phyloP scores from a whole-genome alignment of 768 basidiomycete species.

The Clavaria fumosa region DNA sequence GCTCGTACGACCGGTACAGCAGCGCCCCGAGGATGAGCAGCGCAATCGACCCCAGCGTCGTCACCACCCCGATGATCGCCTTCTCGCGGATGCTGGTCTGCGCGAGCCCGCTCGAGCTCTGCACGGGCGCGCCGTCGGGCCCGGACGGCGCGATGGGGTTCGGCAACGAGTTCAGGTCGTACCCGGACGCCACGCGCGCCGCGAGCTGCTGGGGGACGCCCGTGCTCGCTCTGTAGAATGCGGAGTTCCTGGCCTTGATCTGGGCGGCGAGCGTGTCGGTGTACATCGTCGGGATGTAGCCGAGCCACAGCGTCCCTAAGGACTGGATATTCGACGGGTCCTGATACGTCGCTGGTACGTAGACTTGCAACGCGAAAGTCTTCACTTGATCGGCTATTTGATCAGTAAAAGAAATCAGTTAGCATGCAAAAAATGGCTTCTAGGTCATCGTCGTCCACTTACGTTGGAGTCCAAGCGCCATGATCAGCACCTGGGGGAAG shows the following conservation, averaged over 20 bases:
- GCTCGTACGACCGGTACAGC: slow-evolving; percentile 49
- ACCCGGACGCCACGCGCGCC: slow-evolving; percentile 50
- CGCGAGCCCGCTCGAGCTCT: slow-evolving; percentile 15
- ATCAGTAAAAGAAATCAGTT: slow-evolving; percentile 5
- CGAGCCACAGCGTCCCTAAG: slow-evolving; percentile 59
- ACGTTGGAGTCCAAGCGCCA: slow-evolving; percentile 21
- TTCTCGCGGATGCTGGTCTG: slow-evolving; percentile 45
- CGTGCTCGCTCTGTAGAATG: slow-evolving; percentile 43
- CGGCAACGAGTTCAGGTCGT: slow-evolving; percentile 35
- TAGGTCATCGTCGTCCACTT: no score
- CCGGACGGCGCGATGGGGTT: slow-evolving; percentile 19
- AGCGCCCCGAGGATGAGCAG: slow-evolving; percentile 60
- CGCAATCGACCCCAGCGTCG: slow-evolving; percentile 65
- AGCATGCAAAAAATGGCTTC: slow-evolving; percentile 2
- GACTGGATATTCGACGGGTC: slow-evolving; percentile 28
- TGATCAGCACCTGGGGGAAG: slow-evolving; percentile 32
- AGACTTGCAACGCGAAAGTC: slow-evolving; percentile 50
- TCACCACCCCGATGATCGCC: slow-evolving; percentile 85
- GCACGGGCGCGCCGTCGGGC: slow-evolving; percentile 11
- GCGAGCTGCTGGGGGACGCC: slow-evolving; percentile 44
- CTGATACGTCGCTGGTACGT: slow-evolving; percentile 41
- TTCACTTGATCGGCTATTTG: slow-evolving; percentile 20
- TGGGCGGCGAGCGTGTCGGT: slow-evolving; percentile 49
- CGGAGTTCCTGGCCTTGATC: slow-evolving; percentile 44
- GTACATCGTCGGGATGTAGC: slow-evolving; percentile 40